Base-by-base conservation (phyloP, 495 filamentous ascomycete species). In the Friedmanniomyces simplex region DNA sequence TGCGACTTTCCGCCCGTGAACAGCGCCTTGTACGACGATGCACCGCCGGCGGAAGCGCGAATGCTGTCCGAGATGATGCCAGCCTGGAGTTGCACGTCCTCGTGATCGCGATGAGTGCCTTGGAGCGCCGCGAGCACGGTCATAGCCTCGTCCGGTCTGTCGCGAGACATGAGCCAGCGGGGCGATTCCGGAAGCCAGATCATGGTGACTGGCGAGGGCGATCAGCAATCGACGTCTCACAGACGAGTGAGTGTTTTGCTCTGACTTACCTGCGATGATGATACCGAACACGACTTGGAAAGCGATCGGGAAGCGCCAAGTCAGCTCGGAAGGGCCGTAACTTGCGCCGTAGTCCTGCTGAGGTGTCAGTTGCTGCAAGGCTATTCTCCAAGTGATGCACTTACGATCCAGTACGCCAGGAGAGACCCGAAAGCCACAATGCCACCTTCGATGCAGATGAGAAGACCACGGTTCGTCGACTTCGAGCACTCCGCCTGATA, bases 351-450 rank as follows among this genome's bases (percentile, higher is more conserved):
- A n/a, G n/a, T n/a, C n/a, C n/a, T n/a, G n/a, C n/a, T n/a, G n/a
- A n/a, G n/a, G n/a, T n/a, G n/a, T n/a, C n/a, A n/a, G n/a, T n/a
- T n/a, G n/a, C n/a, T n/a, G n/a, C n/a, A n/a, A n/a, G n/a, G n/a
- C n/a, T n/a, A n/a, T n/a, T n/a, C n/a, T n/a, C n/a, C n/a, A n/a
- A n/a, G n/a, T n/a, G n/a, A n/a, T n/a, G n/a, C n/a, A n/a, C n/a
- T n/a, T n/a, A n/a, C n/a, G n/a, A n/a, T n/a, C 87, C 87, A 91
- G 73, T 91, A 91, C 25, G 86, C 85, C 26, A 90, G 82, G 42
- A 88, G 71, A 10, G 80, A 83, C 46, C 88, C 88, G 53, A 91
- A 87, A 42, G 87, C 87, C 59, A 91, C 89, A 58, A 82, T 76
- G 62, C 81, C 83, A 61, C 88, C 88, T 65, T 91, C 86, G 54